Percentiles rank a stretch among this genome's conserved stretches.
Conservation (phyloP, 495 filamentous ascomycete genomes). For the Acidiella bohemica region DNA sequence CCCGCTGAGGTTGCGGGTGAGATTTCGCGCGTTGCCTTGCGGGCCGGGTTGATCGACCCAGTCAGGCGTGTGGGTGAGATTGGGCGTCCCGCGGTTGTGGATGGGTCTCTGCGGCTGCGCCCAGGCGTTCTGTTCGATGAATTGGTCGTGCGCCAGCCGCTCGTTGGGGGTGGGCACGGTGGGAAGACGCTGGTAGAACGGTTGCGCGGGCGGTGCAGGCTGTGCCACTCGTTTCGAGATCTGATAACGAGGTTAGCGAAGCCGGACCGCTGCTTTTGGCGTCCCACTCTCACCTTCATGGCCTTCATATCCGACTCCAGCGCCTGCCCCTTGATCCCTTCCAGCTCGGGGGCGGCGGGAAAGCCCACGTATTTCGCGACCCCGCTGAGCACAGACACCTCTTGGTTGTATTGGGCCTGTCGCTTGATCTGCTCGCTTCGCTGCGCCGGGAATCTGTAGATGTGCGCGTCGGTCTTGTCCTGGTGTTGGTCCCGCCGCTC, state of each 20-base stretch:
- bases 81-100: slow-evolving; percentile 5
- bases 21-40: not conserved
- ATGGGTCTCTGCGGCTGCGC: slow-evolving; percentile 14
- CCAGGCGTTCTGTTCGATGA: slow-evolving; percentile 20
- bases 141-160: slow-evolving; percentile 17
- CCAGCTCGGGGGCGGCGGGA: slow-evolving; percentile 78
- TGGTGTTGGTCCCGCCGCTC: slow-evolving; percentile 67
- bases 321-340: slow-evolving; percentile 54
- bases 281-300: slow-evolving; percentile 73
- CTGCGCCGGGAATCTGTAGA: slow-evolving; percentile 46
- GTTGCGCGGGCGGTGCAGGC: not conserved
- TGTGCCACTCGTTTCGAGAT: slow-evolving; percentile 4
- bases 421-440: slow-evolving; percentile 59
- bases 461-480: slow-evolving; percentile 53
- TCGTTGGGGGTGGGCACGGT: slow-evolving; percentile 7
- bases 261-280: no score
- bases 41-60: slow-evolving; percentile 12
- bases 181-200: not conserved
- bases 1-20: slow-evolving; percentile 12
- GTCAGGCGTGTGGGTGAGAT: slow-evolving; percentile 18
- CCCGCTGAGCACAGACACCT: slow-evolving; percentile 80
- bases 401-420: slow-evolving; percentile 80
- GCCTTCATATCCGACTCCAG: slow-evolving; percentile 75
- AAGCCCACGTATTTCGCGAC: slow-evolving; percentile 91
- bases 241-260: slow-evolving; percentile 1